Evolutionary conservation across 192 early-diverging fungal species (phyloP).

Genomic region (Chytriomyces sp.): DNA sequence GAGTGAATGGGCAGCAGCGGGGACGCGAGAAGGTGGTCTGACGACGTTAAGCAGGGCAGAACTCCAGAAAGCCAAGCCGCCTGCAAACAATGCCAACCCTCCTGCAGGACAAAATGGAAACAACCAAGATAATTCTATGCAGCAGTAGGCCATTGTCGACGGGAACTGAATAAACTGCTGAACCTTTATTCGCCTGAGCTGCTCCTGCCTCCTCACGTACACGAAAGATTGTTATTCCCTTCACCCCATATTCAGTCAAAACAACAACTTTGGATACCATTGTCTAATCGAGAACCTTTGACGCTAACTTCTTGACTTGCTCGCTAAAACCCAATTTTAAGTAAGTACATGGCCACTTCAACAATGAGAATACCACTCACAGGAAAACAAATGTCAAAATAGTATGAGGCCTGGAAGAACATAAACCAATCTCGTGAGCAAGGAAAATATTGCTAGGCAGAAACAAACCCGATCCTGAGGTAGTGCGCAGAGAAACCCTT

Average conservation of each 20-base stretch:
- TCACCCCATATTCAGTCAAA: no score
- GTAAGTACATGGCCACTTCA: slow-evolving; percentile 15
- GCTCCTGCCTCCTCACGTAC: no score
- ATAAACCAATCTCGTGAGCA: slow-evolving; percentile 13
- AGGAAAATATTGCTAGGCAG: background rate
- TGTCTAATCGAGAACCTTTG: slow-evolving; percentile 16
- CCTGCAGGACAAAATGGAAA: background rate
- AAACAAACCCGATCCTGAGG: slow-evolving; percentile 78
- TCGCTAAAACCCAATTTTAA: background rate
- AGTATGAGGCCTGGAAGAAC: slow-evolving; percentile 74
- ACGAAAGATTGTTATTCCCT: no score
- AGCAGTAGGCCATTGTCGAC: no score
- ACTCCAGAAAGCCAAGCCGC: background rate
- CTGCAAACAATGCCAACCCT: background rate
- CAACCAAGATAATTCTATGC: background rate
- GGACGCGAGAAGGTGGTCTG: background rate
- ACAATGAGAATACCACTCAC: slow-evolving; percentile 8
- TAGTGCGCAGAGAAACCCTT: slow-evolving; percentile 94
- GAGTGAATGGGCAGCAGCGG: background rate
- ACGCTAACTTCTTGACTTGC: slow-evolving; percentile 26
- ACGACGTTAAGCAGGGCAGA: background rate
- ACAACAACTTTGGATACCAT: no score
- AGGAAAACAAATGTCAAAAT: slow-evolving; percentile 90
- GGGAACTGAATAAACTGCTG: no score
- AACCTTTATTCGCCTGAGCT: no score